Conservation (phyloP, 2,329 filamentous ascomycete genomes). For the Penicillium paneum region DNA sequence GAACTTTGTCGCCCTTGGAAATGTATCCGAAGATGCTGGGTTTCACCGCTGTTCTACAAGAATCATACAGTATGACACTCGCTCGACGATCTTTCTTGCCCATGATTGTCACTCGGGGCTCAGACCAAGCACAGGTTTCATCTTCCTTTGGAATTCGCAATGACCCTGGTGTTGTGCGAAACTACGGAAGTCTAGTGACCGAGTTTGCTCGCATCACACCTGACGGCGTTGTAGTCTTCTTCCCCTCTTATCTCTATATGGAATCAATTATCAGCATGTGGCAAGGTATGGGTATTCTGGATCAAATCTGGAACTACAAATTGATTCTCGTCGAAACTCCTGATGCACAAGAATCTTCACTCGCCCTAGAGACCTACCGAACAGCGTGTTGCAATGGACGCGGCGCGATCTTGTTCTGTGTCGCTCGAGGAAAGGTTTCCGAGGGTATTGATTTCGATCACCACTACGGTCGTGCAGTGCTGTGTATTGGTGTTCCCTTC, state of each 20-base stretch:
- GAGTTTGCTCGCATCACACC: conserved; percentile 96
- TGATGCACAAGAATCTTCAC: conserved; percentile 92
- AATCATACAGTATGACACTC: conserved; percentile 96
- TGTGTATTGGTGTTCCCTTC: conserved; percentile 96
- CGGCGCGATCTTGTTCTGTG: conserved; percentile 87
- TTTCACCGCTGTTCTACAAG: conserved; percentile 87
- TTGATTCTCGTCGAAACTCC: conserved; percentile 96
- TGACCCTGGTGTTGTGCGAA: conserved; percentile 92
- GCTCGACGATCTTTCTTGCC: conserved; percentile 92
- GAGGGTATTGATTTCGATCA: conserved; percentile 99
- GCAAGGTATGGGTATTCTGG: conserved; percentile 97
- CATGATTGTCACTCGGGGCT: conserved; percentile 94
- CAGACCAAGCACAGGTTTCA: conserved; percentile 88
- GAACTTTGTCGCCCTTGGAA: conserved; percentile 92
- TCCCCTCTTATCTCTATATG: conserved; percentile 98
- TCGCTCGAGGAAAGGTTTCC: conserved; percentile 93
- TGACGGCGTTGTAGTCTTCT: conserved; percentile 98
- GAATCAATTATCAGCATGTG: conserved; percentile 98
- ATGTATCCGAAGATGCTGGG: conserved; percentile 99
- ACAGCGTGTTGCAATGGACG: conserved; percentile 97
- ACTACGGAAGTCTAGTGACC: conserved; percentile 88
- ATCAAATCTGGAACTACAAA: conserved; percentile 99
- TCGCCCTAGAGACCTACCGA: conserved; percentile 93
- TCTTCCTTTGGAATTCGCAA: conserved; percentile 94
- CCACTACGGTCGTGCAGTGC: conserved; percentile 90